phyloP scores from a whole-genome alignment of 306 rosid genomes.

The Citrullus amarus region DNA sequence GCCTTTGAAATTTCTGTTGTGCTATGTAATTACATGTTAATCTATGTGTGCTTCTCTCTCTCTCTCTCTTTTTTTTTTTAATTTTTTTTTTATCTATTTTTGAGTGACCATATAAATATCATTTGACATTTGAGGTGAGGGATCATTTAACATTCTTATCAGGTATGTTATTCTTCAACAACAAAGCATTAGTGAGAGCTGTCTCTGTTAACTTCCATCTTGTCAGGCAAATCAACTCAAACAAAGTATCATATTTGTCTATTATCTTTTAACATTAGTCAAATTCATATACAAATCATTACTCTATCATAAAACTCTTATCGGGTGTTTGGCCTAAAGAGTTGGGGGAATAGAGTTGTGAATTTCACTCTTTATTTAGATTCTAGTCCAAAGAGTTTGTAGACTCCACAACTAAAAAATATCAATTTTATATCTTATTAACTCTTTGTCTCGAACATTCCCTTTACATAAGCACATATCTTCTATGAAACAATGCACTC shows the following conservation, averaged over 20 bases:
- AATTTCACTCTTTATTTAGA: too few relatives aligned
- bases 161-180: not conserved
- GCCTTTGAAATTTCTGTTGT: not conserved
- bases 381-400: too few relatives aligned
- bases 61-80: too few relatives aligned
- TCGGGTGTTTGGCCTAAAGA: too few relatives aligned
- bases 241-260: not conserved
- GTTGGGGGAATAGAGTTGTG: too few relatives aligned
- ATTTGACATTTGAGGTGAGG: not conserved
- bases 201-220: not conserved
- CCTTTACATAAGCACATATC: not conserved
- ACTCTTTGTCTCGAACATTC: too few relatives aligned
- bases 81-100: not conserved
- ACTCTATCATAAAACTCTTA: too few relatives aligned
- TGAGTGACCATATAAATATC: not conserved
- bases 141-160: not conserved
- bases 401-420: too few relatives aligned
- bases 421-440: too few relatives aligned
- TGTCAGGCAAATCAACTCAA: not conserved
- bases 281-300: not conserved
- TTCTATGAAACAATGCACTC: not conserved
- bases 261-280: not conserved
- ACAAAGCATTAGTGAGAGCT: not conserved
- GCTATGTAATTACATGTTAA: not conserved
- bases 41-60: not conserved